These are phyloP conservation scores for Plasmopara viticola DNA, from an alignment of 352 stramenopile genomes.

Conservation along the genomic window DNA sequence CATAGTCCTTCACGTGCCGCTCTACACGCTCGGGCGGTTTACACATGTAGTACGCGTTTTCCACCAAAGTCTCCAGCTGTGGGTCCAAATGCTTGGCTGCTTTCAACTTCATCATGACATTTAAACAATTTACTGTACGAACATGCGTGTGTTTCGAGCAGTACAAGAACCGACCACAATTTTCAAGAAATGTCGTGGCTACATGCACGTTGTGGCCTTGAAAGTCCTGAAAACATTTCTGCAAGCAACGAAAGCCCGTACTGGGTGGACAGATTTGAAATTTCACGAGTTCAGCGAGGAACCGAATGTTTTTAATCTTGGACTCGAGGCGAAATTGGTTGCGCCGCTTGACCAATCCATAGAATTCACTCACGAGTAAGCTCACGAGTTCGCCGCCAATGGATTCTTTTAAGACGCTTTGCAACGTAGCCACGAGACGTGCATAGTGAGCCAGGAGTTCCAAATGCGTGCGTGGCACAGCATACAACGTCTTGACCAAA, in stretches of 20 bases:
- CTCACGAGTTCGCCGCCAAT: constrained; percentile 87
- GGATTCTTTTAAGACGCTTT: constrained; percentile 89
- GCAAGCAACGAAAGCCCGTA: constrained; percentile 90
- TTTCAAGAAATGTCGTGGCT: constrained; percentile 94
- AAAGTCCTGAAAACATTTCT: constrained; percentile 94
- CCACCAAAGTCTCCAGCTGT: constrained; percentile 82
- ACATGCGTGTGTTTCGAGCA: constrained; percentile 91
- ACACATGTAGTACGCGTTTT: constrained; percentile 92
- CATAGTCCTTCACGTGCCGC: constrained; percentile 71
- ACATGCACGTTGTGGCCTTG: constrained; percentile 94
- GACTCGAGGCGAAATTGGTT: constrained; percentile 92
- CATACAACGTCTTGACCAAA: constrained; percentile 91
- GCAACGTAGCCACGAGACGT: constrained; percentile 89
- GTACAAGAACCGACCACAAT: constrained; percentile 94
- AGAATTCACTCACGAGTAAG: constrained; percentile 93
- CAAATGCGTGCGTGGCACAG: constrained; percentile 88
- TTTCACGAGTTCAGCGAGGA: constrained; percentile 95
- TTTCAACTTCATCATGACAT: constrained; percentile 94
- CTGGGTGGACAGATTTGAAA: constrained; percentile 94
- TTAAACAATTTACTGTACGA: constrained; percentile 86
- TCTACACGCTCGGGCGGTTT: constrained; percentile 83
- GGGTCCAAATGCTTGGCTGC: constrained; percentile 89
- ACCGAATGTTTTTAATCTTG: constrained; percentile 94
- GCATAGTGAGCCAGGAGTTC: constrained; percentile 95
- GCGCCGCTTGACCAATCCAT: constrained; percentile 89